phyloP scores from a whole-genome alignment of 108 stramenopile genomes.

The Fistulifera solaris region DNA sequence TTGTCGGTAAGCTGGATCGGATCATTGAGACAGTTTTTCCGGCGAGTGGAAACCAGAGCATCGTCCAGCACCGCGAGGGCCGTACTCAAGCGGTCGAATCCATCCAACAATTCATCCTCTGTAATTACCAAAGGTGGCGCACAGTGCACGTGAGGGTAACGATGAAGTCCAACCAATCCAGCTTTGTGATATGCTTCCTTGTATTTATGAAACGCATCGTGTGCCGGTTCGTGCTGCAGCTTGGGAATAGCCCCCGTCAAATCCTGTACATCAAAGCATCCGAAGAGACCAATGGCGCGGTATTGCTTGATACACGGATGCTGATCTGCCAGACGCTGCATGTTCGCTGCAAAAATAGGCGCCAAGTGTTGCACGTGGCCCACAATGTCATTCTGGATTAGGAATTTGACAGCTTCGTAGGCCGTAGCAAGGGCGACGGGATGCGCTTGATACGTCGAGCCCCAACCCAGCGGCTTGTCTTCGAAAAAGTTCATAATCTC shows the following conservation, averaged over 20 bases:
- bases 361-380: constrained; percentile 35
- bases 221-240: constrained; percentile 35
- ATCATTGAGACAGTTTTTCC: background rate
- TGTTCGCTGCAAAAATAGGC: constrained; percentile 39
- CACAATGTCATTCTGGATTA: constrained; percentile 35
- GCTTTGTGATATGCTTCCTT: constrained; percentile 28
- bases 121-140: constrained; percentile 51
- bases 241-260: constrained; percentile 35
- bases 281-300: constrained; percentile 52
- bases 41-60: constrained; percentile 23
- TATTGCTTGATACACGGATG: constrained; percentile 49
- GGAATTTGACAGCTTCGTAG: constrained; percentile 46
- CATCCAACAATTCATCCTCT: constrained; percentile 45
- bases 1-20: too few species aligned
- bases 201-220: constrained; percentile 43
- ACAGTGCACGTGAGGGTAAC: constrained; percentile 52
- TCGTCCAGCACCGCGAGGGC: constrained; percentile 41
- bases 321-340: constrained; percentile 29
- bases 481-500: constrained; percentile 58
- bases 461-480: constrained; percentile 53
- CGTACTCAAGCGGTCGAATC: constrained; percentile 42
- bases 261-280: constrained; percentile 41
- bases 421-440: constrained; percentile 59
- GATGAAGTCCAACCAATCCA: constrained; percentile 49
- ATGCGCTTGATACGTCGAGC: constrained; percentile 51